phyloP scores from a whole-genome alignment of 495 filamentous ascomycete genomes.

The Polyplosphaeria fusca region DNA sequence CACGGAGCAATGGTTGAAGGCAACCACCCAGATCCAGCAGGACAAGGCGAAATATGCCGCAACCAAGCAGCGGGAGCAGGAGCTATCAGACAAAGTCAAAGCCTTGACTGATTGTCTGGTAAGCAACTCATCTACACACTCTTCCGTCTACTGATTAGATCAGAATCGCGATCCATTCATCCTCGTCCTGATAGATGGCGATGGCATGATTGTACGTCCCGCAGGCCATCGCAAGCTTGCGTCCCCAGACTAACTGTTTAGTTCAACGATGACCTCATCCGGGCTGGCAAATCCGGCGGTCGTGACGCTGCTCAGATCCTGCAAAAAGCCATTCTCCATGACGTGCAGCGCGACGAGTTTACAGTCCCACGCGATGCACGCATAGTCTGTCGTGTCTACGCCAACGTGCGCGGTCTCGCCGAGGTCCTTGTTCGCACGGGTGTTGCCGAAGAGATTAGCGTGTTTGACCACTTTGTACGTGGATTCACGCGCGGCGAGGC shows the following conservation, averaged over 20 bases:
- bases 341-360: constrained; percentile 47
- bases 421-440: constrained; percentile 59
- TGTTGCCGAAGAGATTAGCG: constrained; percentile 49
- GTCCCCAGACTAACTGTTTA: constrained; percentile 15
- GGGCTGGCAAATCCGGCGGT: constrained; percentile 65
- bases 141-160: too few relatives aligned
- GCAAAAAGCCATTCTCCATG: constrained; percentile 50
- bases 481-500: constrained; percentile 73
- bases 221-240: too few relatives aligned
- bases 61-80: constrained; percentile 4
- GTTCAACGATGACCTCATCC: constrained; percentile 66
- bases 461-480: constrained; percentile 65
- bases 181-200: constrained; percentile 72
- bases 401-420: constrained; percentile 63
- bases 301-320: constrained; percentile 65
- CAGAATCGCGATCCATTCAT: constrained; percentile 76
- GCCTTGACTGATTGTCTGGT: neutral
- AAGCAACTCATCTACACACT: too few relatives aligned
- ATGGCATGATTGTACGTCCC: constrained; percentile 63
- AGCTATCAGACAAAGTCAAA: neutral
- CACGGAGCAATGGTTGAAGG: too few relatives aligned
- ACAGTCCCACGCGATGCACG: constrained; percentile 53
- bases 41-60: too few relatives aligned
- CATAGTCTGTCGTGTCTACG: constrained; percentile 65
- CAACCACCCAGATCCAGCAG: too few relatives aligned